phyloP scores from a whole-genome alignment of 768 basidiomycete species.

The Lactarius evosmus region DNA sequence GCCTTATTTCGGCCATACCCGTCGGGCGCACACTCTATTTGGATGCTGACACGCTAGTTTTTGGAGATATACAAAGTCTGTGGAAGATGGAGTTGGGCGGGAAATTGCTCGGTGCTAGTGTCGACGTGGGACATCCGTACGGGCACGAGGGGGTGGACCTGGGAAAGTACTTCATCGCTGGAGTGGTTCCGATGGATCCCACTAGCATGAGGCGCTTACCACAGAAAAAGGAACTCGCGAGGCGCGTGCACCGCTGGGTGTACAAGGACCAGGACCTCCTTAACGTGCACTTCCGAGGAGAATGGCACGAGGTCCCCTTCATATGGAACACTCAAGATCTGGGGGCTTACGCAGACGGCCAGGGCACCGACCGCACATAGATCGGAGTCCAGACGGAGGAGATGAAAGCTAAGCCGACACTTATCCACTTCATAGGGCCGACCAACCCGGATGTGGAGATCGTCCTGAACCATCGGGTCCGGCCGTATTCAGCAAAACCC shows the following conservation, averaged over 20 bases:
- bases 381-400: constrained; percentile 33
- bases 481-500: constrained; percentile 52
- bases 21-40: constrained; percentile 51
- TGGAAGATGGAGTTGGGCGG: constrained; percentile 48
- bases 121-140: constrained; percentile 49
- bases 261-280: constrained; percentile 52
- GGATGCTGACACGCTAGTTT: constrained; percentile 51
- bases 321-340: constrained; percentile 57
- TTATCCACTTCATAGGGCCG: constrained; percentile 60
- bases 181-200: constrained; percentile 52
- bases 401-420: constrained; percentile 39
- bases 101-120: constrained; percentile 42
- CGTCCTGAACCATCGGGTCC: constrained; percentile 50
- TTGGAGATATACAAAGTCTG: constrained; percentile 38
- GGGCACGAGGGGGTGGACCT: constrained; percentile 40
- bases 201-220: constrained; percentile 32
- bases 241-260: constrained; percentile 33
- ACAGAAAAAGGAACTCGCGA: constrained; percentile 33
- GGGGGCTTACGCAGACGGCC: constrained; percentile 46
- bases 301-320: constrained; percentile 44
- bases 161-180: constrained; percentile 51
- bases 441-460: constrained; percentile 45
- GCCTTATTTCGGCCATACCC: constrained; percentile 45
- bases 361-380: constrained; percentile 37
- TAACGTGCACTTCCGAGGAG: constrained; percentile 43